Base-by-base conservation (phyloP, 2,329 filamentous ascomycete genomes). In the Ramularia collo-cygni region DNA sequence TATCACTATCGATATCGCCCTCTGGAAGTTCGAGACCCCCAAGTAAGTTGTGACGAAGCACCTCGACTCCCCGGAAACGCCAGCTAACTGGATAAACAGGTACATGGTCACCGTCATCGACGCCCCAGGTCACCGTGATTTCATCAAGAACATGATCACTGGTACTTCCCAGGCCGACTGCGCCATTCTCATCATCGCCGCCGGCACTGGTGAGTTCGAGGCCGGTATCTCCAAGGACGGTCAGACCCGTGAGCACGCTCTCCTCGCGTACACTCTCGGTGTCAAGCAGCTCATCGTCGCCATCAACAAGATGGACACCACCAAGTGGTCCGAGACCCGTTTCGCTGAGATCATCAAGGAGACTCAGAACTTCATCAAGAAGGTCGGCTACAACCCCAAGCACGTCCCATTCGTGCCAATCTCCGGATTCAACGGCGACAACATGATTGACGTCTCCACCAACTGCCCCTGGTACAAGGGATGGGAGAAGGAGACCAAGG, bases 121-220 rank as follows among this genome's bases (percentile, higher is more conserved):
- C 68, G 92, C 92, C 72, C 92, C 92, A 66, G 92, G 92, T 76
- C 92, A 98, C 77, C 90, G 92, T 92, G 92, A 98, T 70, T 98
- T 96, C 82, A 96, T 98, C 87, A 98, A 98, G 90, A 98, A 96
- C 89, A 98, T 98, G 92, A 98, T 98, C 74, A 96, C 92, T 84
- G 92, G 92, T 89, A 96, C 92, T 68, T 98, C 92, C 73, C 92
- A 96, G 85, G 92, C 92, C 64, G 92, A 98, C 70, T 96, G 92
- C 77, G 92, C 92, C 67, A 87, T 98, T 72, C 89, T 98, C 79
- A 96, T 98, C 77, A 98, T 98, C 75, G 92, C 90, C 64, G 88
- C 92, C 67, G 92, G 92, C 80, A 95, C 88, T 87, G 92, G 92
- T 95, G 92, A 98, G 83, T 98, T 98, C 83, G 92, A 98, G 83